Evolutionary conservation across 1,284 basidiomycete genomes (phyloP).

Genomic region (Leccinum pachyderme): DNA sequence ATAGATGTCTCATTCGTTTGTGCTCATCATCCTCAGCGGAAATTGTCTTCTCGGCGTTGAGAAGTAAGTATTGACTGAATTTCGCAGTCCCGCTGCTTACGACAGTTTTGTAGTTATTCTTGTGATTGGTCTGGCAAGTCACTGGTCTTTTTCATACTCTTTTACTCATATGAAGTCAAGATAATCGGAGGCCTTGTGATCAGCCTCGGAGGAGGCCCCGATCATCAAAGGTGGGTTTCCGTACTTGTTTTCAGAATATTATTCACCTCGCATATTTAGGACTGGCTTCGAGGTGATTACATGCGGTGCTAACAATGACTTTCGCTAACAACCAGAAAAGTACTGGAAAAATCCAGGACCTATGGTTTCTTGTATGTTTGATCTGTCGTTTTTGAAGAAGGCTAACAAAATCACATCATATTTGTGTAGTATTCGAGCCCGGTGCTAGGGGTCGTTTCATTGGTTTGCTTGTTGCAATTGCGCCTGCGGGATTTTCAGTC

Average conservation of each 20-base stretch:
- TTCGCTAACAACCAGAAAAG: constrained; percentile 4
- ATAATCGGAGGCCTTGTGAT: constrained; percentile 59
- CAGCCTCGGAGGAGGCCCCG: constrained; percentile 54
- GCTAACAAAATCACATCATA: constrained; percentile 44
- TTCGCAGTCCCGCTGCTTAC: not conserved
- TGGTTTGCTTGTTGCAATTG: constrained; percentile 63
- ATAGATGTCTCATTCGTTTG: not conserved
- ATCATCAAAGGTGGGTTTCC: constrained; percentile 41
- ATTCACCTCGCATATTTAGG: constrained; percentile 49
- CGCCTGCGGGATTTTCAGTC: constrained; percentile 83
- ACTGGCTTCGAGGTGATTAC: constrained; percentile 29
- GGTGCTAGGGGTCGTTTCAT: constrained; percentile 48
- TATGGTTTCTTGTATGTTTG: constrained; percentile 21
- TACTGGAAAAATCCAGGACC: constrained; percentile 25
- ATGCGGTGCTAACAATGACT: not conserved
- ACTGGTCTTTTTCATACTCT: constrained; percentile 43
- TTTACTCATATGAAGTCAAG: constrained; percentile 54
- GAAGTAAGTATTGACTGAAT: constrained; percentile 16
- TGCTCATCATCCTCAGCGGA: constrained; percentile 27
- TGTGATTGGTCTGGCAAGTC: constrained; percentile 34
- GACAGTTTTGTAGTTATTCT: constrained; percentile 11
- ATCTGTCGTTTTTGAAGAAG: constrained; percentile 17
- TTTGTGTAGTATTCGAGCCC: constrained; percentile 30
- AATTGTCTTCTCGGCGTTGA: constrained; percentile 22
- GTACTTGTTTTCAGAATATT: constrained; percentile 43